Evolutionary conservation across 2,329 filamentous ascomycete species (phyloP).

Genomic region (Arachnopeziza araneosa): DNA sequence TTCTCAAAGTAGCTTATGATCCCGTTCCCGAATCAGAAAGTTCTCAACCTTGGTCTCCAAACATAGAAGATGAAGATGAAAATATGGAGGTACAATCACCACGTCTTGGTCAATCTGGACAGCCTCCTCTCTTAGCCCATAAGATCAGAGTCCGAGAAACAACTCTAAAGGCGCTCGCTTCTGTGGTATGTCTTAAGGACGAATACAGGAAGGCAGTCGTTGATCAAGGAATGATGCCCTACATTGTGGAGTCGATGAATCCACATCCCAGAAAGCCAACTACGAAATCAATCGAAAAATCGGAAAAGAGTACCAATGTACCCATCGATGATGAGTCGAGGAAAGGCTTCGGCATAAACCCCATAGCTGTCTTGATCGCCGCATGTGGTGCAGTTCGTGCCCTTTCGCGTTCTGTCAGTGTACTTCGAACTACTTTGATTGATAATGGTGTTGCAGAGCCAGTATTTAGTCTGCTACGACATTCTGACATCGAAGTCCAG

Average conservation of each 20-base stretch:
- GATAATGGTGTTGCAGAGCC: conserved; percentile 79
- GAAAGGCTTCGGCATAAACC: conserved; percentile 63
- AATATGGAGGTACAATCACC: conserved; percentile 31
- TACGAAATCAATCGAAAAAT: conserved; percentile 32
- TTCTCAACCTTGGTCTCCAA: conserved; percentile 49
- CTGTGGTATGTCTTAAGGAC: conserved; percentile 75
- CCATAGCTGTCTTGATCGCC: conserved; percentile 71
- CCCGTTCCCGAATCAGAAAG: conserved; percentile 42
- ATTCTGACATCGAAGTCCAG: conserved; percentile 72
- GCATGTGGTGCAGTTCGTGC: conserved; percentile 79
- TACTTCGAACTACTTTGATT: conserved; percentile 78
- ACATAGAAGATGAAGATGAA: conserved; percentile 11
- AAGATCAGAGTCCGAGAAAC: conserved; percentile 71
- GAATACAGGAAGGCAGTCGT: conserved; percentile 78
- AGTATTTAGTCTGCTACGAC: conserved; percentile 67
- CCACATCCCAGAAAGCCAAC: conserved; percentile 49
- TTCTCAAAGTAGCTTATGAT: conserved; percentile 63
- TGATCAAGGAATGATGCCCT: conserved; percentile 72
- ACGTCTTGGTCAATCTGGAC: conserved; percentile 55
- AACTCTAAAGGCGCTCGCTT: conserved; percentile 72
- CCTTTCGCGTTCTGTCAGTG: conserved; percentile 77
- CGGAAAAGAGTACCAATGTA: conserved; percentile 28
- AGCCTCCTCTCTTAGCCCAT: conserved; percentile 57
- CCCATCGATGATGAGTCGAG: conserved; percentile 13
- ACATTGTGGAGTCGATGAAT: conserved; percentile 77